Conservation (phyloP, 1,284 basidiomycete species). For the Ceratobasidium sp. region DNA sequence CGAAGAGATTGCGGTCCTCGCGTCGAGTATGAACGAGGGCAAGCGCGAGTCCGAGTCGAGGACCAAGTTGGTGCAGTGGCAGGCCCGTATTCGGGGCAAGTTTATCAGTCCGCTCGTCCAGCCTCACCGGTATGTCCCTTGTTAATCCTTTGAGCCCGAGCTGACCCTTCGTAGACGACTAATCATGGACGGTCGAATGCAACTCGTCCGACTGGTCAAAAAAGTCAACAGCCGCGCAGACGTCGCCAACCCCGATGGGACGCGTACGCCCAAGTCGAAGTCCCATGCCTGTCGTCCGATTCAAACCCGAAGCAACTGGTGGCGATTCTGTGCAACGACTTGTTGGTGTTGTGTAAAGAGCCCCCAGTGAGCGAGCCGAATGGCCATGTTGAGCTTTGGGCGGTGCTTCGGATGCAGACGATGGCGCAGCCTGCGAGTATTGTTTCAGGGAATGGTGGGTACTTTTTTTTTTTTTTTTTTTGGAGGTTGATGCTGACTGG, state of each 20-base stretch:
- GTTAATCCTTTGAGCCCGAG: not conserved
- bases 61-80: constrained; percentile 89
- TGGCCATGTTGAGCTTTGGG: constrained; percentile 85
- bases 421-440: constrained; percentile 88
- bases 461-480: constrained; percentile 42
- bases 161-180: constrained; percentile 62
- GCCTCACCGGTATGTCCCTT: constrained; percentile 79
- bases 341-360: constrained; percentile 87
- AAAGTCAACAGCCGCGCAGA: constrained; percentile 87
- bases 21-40: constrained; percentile 95
- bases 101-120: constrained; percentile 97
- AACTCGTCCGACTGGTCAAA: constrained; percentile 87
- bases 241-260: constrained; percentile 75
- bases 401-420: constrained; percentile 90
- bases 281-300: constrained; percentile 87
- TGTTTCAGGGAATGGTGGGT: constrained; percentile 80
- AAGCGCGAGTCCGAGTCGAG: constrained; percentile 93
- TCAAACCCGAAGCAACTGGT: constrained; percentile 74
- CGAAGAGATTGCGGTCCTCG: constrained; percentile 82
- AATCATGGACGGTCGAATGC: constrained; percentile 84
- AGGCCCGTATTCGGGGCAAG: constrained; percentile 85
- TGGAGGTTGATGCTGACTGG: not conserved
- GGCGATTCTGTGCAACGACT: constrained; percentile 88
- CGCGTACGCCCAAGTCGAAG: constrained; percentile 80
- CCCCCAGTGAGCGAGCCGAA: constrained; percentile 75